Base-by-base conservation (phyloP, 139 green algal genomes). In the Eudorina sp. region DNA sequence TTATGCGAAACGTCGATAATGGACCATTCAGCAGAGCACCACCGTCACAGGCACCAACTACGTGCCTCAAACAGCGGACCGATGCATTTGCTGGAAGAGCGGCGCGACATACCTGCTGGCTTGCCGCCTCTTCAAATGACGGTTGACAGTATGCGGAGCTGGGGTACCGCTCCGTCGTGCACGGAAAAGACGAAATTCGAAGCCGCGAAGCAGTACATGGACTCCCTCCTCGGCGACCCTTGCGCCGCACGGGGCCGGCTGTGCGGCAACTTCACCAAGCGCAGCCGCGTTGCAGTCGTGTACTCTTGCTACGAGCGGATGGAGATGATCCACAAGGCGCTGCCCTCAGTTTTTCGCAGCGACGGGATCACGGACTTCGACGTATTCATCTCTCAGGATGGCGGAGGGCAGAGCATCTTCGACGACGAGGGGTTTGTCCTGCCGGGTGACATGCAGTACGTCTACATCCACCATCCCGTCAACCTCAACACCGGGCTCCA, bases 381-480 rank as follows among this genome's bases (percentile, higher is more conserved):
- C 25, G 18, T 81, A 2, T 43, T 81, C 43, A 81, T 81, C n/a
- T 81, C 73, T 25, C 73, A 81, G 31, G 73, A 81, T 29, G 73
- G 73, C 45, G 73, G 73, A 1, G 23, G 34, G 1, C 7, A 7
- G 1, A 64, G n/a, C 14, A 43, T 62, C 8, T 29, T 81, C 16
- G 45, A 81, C n/a, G 45, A 38, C 27, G 38, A 48, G 25, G 3
- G 1, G 19, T 11, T 34, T 34, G n/a, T 29, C 21, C 19, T 46
- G 13, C 66, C 31, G 2, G 38, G 36, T 21, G 36, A 14, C 19
- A 25, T 29, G 6, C 66, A 46, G 31, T 75, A 23, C 6, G 34
- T 81, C 0, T 81, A 64, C 73, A 62, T 81, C n/a, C 73, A 31
- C 45, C 73, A 81, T 7, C 43, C 43, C 11, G 73, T 27, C 23